Conservation (phyloP, 805 yeast genomes). For the Lachancea lanzarotensis region DNA sequence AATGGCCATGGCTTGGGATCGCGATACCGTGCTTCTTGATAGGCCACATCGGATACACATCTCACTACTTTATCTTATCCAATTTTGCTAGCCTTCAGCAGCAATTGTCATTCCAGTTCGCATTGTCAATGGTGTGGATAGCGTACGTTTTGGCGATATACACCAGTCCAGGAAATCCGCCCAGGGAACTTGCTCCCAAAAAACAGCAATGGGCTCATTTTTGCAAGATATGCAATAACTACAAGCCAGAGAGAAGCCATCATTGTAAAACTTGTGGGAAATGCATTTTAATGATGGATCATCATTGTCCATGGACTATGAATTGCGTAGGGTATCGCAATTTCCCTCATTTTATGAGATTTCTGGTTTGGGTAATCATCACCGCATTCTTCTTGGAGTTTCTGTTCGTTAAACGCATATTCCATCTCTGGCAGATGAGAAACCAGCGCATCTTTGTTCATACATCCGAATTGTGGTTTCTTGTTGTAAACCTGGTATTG, state of each 20-base stretch:
- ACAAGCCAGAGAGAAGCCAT: slow-evolving; percentile 79
- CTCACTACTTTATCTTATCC: slow-evolving; percentile 50
- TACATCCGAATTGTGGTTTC: slow-evolving; percentile 46
- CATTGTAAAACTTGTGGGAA: slow-evolving; percentile 71
- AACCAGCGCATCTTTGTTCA: slow-evolving; percentile 45
- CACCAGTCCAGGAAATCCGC: slow-evolving; percentile 64
- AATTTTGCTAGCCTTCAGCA: slow-evolving; percentile 35
- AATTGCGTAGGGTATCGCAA: slow-evolving; percentile 82
- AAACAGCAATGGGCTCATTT: slow-evolving; percentile 54
- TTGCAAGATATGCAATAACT: slow-evolving; percentile 64
- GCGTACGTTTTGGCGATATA: slow-evolving; percentile 66
- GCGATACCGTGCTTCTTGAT: slow-evolving; percentile 61
- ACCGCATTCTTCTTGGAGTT: slow-evolving; percentile 43
- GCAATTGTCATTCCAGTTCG: slow-evolving; percentile 44
- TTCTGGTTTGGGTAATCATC: slow-evolving; percentile 57
- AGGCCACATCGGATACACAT: slow-evolving; percentile 51
- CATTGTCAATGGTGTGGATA: slow-evolving; percentile 58
- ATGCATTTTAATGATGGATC: slow-evolving; percentile 89
- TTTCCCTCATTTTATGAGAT: slow-evolving; percentile 73
- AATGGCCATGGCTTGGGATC: slow-evolving; percentile 46
- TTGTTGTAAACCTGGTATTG: slow-evolving; percentile 48
- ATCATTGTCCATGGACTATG: slow-evolving; percentile 90
- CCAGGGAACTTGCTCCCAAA: slow-evolving; percentile 39
- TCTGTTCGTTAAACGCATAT: slow-evolving; percentile 37
- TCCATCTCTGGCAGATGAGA: slow-evolving; percentile 41